phyloP scores from a whole-genome alignment of 345 rosid species.

The Populus ilicifolia region DNA sequence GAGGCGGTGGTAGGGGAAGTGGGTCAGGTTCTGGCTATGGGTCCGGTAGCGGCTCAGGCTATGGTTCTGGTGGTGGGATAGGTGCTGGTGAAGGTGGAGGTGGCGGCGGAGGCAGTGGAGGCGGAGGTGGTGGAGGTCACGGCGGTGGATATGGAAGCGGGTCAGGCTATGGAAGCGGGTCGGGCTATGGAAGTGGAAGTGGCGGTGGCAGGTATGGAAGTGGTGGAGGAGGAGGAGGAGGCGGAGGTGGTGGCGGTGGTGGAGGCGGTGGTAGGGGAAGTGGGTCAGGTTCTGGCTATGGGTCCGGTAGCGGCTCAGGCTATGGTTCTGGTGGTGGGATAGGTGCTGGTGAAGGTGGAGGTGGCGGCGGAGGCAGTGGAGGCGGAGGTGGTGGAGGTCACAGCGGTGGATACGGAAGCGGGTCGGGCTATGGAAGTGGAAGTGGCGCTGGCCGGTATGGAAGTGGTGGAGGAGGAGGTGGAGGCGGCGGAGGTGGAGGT shows the following conservation, averaged over 20 bases:
- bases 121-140: background rate
- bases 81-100: background rate
- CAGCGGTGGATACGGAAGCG: conserved; percentile 6
- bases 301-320: background rate
- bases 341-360: background rate
- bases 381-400: background rate
- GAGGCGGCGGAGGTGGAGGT: too few species aligned
- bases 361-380: background rate
- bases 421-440: conserved; percentile 16
- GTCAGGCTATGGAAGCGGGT: conserved; percentile 37
- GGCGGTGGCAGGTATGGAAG: too few species aligned
- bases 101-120: too few species aligned
- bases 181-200: too few species aligned
- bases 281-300: conserved; percentile 1
- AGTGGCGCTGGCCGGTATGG: background rate
- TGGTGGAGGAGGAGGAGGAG: conserved; percentile 7
- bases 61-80: background rate
- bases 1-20: background rate
- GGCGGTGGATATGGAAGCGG: conserved; percentile 13
- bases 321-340: background rate
- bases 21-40: conserved; percentile 1
- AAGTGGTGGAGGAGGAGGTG: background rate
- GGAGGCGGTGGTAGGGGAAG: background rate
- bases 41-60: background rate
- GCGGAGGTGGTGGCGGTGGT: conserved; percentile 31